phyloP scores from a whole-genome alignment of 495 filamentous ascomycete species.

The Daldinia childiae region DNA sequence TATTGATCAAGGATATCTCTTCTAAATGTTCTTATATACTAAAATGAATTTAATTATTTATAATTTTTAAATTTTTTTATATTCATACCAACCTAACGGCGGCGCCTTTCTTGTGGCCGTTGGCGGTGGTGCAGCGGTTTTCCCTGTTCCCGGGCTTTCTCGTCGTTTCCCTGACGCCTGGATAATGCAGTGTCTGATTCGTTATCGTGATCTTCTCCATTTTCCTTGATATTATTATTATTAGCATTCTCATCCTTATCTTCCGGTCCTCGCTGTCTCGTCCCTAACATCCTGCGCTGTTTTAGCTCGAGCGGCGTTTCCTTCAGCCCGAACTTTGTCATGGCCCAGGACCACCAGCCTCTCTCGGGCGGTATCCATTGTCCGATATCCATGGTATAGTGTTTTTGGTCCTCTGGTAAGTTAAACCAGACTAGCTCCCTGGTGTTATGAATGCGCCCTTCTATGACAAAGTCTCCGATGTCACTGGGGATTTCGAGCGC shows the following conservation, averaged over 20 bases:
- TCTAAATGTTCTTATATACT: neutral
- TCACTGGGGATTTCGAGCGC: constrained; percentile 5
- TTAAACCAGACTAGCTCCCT: constrained; percentile 9
- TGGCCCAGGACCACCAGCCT: neutral
- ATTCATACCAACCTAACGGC: neutral
- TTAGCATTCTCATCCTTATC: neutral
- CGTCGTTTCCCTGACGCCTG: neutral
- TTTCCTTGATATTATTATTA: neutral
- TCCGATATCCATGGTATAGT: constrained; percentile 5
- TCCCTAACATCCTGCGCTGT: neutral
- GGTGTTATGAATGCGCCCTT: constrained; percentile 6
- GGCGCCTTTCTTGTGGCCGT: neutral
- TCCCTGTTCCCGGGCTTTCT: neutral
- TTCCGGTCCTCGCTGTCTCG: neutral
- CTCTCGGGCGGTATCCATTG: neutral
- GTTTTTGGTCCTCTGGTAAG: constrained; percentile 3
- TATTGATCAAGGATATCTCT: neutral
- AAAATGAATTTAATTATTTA: neutral
- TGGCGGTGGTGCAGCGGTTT: constrained; percentile 1
- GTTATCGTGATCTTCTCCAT: neutral
- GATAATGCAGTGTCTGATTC: neutral
- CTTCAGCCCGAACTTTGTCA: neutral
- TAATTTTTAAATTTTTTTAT: too few species aligned
- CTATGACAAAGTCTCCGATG: constrained; percentile 12
- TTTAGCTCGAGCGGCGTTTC: neutral